Evolutionary conservation across 1,139 yeast species (phyloP).

Genomic region (Ogataea hybrid): DNA sequence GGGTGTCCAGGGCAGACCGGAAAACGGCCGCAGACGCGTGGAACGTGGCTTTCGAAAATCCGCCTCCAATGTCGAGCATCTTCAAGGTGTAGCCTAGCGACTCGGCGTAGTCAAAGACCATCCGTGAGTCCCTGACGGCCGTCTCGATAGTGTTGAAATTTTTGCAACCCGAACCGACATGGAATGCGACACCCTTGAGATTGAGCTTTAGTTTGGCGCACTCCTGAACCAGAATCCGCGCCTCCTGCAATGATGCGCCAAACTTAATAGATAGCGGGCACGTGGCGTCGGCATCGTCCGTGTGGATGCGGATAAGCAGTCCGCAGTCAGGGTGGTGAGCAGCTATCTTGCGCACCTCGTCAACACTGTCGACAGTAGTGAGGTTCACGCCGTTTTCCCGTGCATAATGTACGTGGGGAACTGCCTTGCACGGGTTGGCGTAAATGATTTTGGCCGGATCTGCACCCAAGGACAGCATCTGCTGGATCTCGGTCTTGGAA

Average conservation of each 20-base stretch:
- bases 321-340: conserved; percentile 66
- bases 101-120: conserved; percentile 62
- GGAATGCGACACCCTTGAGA: conserved; percentile 88
- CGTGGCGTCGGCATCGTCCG: conserved; percentile 87
- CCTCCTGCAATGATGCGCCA: conserved; percentile 69
- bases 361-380: conserved; percentile 89
- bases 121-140: conserved; percentile 72
- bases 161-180: conserved; percentile 91
- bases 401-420: conserved; percentile 77
- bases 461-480: conserved; percentile 60
- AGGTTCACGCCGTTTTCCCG: conserved; percentile 50
- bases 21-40: conserved; percentile 59
- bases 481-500: conserved; percentile 77
- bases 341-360: conserved; percentile 75
- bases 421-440: conserved; percentile 93
- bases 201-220: conserved; percentile 63
- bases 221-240: conserved; percentile 53
- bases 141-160: conserved; percentile 66
- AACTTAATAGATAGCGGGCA: conserved; percentile 88
- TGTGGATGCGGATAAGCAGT: conserved; percentile 75
- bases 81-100: conserved; percentile 45
- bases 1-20: conserved; percentile 50
- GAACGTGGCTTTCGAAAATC: conserved; percentile 73
- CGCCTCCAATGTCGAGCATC: conserved; percentile 88
- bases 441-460: conserved; percentile 69